Evolutionary conservation across 352 stramenopile species (phyloP).

Genomic region (Globisporangium okanoganense): DNA sequence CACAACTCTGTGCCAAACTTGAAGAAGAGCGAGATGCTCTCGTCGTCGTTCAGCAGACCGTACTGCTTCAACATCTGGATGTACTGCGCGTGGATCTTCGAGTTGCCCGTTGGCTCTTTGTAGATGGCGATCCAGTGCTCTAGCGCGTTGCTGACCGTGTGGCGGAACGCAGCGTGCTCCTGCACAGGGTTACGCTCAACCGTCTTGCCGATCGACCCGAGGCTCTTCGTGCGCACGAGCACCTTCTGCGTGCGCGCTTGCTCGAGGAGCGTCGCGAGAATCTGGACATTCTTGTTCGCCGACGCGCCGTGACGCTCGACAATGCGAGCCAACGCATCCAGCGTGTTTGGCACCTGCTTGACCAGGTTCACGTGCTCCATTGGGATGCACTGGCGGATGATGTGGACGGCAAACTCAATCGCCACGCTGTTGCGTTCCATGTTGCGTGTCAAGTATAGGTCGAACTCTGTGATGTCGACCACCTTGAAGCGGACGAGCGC

Average conservation of each 20-base stretch:
- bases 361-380: constrained; percentile 91
- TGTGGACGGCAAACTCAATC: constrained; percentile 96
- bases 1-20: constrained; percentile 96
- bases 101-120: constrained; percentile 89
- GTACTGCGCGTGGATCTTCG: constrained; percentile 96
- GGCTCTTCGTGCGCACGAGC: constrained; percentile 33
- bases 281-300: constrained; percentile 86
- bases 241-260: constrained; percentile 66
- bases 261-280: constrained; percentile 72
- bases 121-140: constrained; percentile 98
- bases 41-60: constrained; percentile 94
- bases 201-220: constrained; percentile 44
- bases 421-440: constrained; percentile 94
- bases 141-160: constrained; percentile 91
- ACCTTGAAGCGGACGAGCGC: constrained; percentile 94
- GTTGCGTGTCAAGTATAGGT: constrained; percentile 93
- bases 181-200: constrained; percentile 50
- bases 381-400: constrained; percentile 90
- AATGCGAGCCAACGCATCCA: constrained; percentile 88
- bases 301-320: constrained; percentile 76
- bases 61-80: constrained; percentile 97
- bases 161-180: constrained; percentile 76
- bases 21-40: constrained; percentile 97
- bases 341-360: constrained; percentile 91
- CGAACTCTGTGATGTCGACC: constrained; percentile 91